Base-by-base conservation (phyloP, 768 basidiomycete genomes). In the Mycena indigotica region DNA sequence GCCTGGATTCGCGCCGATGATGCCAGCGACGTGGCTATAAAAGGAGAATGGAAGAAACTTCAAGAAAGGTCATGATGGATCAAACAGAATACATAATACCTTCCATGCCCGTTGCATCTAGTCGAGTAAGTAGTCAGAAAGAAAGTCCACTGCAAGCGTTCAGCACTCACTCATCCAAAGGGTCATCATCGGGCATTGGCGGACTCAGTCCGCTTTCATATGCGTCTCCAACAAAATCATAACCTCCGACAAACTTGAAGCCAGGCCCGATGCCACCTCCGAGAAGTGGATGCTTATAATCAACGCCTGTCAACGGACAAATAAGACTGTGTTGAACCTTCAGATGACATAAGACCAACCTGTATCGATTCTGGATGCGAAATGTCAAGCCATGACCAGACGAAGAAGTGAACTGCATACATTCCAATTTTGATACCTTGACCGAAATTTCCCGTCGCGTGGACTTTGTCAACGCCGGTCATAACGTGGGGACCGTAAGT, bases 401-500 rank as follows among this genome's bases (percentile, higher is more conserved):
- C 15, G 28, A 21, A 25, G 15, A n/a, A 52, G n/a, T 28, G 21
- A 24, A 21, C 38, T 19, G 60, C 73, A 52, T 53, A 74, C 73
- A 82, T 74, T 24, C 72, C 83, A 40, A 84, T 71, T 57, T 79
- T 79, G 66, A 81, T 67, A 3, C 81, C 82, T 13, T 70, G 65
- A 4, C 82, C 83, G 28, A 70, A 67, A 58, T 76, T 73, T 0
- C 80, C 82, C 49, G 70, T 57, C 12, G 77, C 77, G 61, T 83
- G 80, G n/a, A 80, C 70, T 44, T 72, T 72, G 58, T 81, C 75
- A 6, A 80, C 80, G 19, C 78, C 75, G 65, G 72, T 76, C 63
- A 77, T 61, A 39, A 73, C 57, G 51, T 77, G 76, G 3, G 75
- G 75, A 16, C 71, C 71, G 51, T 71, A 67, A 10, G 68, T 60